A percentile compares a stretch with the other conserved stretches of the same genome.
Conservation (phyloP, 2,329 filamentous ascomycete species). For the Penicillium olsonii region DNA sequence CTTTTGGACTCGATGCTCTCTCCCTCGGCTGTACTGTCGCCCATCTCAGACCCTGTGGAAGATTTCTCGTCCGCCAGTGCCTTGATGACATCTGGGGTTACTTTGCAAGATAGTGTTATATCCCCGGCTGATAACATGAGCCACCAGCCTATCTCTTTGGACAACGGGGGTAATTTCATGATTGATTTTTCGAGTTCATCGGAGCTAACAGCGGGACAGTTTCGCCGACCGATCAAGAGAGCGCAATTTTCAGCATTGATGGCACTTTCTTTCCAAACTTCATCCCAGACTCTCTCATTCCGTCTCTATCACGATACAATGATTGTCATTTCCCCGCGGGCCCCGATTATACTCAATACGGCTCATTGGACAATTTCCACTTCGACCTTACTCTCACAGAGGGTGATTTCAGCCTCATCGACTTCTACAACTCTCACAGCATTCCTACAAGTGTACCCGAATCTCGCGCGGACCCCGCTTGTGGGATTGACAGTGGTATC, state of each 20-base stretch:
- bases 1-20: conserved; percentile 1
- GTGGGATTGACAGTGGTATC: conserved; percentile 28
- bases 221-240: conserved; percentile 30
- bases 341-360: conserved; percentile 25
- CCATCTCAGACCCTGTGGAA: conserved; percentile 17
- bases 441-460: conserved; percentile 9
- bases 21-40: conserved; percentile 12
- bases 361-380: conserved; percentile 21
- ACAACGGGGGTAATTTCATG: conserved; percentile 16
- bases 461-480: conserved; percentile 13
- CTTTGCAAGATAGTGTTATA: conserved; percentile 9
- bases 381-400: conserved; percentile 31
- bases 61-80: conserved; percentile 7
- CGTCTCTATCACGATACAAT: conserved; percentile 25
- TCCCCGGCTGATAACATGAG: conserved; percentile 15
- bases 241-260: conserved; percentile 31
- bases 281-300: conserved; percentile 30
- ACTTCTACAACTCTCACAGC: conserved; percentile 27
- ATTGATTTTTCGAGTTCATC: background rate
- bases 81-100: conserved; percentile 9
- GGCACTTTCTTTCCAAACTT: conserved; percentile 33
- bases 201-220: conserved; percentile 12
- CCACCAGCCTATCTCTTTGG: conserved; percentile 12
- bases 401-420: conserved; percentile 30
- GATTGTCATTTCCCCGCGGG: conserved; percentile 24